phyloP scores from a whole-genome alignment of 2,329 filamentous ascomycete species.

The Botrytis deweyae region DNA sequence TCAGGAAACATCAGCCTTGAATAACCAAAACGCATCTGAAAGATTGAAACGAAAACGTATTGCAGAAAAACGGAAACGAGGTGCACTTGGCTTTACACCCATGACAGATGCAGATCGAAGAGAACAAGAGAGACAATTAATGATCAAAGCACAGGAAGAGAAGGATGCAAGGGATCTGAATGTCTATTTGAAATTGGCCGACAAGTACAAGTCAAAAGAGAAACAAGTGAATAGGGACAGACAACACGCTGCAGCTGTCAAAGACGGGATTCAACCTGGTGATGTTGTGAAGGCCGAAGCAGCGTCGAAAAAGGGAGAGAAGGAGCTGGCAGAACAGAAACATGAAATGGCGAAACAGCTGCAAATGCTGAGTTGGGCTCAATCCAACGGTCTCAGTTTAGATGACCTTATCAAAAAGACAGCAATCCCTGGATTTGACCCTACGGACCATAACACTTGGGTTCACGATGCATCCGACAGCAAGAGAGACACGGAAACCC shows the following conservation, averaged over 20 bases:
- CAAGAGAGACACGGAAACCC: neutral
- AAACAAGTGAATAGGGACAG: neutral
- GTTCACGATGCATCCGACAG: neutral
- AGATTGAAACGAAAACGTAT: slow-evolving; percentile 10
- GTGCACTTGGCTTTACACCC: neutral
- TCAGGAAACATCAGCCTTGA: neutral
- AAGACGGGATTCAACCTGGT: neutral
- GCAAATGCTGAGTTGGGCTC: neutral
- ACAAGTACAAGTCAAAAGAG: neutral
- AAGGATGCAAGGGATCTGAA: neutral
- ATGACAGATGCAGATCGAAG: neutral
- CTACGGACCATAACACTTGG: neutral
- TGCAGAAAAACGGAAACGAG: neutral
- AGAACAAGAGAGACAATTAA: neutral
- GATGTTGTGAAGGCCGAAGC: neutral
- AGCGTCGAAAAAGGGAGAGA: neutral
- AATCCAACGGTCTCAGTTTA: neutral
- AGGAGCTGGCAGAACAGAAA: neutral
- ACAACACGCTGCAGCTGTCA: neutral
- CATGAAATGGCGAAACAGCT: neutral
- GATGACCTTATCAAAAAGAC: neutral
- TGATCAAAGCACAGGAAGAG: neutral
- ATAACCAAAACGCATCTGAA: neutral
- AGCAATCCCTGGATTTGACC: neutral
- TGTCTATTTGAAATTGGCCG: too few species aligned